Evolutionary conservation across 2,329 filamentous ascomycete species (phyloP), one percentile per base, ranked within the genome.

Genomic region (Sclerotinia spermophila): DNA sequence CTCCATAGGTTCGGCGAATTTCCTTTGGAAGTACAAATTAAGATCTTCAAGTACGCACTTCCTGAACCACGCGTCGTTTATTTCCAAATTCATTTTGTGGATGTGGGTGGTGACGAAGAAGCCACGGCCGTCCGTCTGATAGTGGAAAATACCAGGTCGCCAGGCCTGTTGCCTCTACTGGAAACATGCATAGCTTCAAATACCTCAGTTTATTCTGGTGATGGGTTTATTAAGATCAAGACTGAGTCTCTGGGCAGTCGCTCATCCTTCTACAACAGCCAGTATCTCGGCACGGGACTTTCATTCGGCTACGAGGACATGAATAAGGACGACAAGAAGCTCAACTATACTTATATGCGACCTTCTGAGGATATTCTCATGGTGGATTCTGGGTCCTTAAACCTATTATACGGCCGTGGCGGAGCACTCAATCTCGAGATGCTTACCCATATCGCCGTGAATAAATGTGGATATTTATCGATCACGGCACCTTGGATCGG

Each of bases 101-200:
- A 3, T n/a, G 11, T 13, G n/a, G n/a, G n/a, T n/a, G n/a, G 0
- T 27, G 21, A n/a, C 0, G 45, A 48, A n/a, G 45, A 11, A n/a
- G 13, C 13, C 24, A 13, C 5, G 1, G n/a, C 11, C 11, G 2
- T 27, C 2, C n/a, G 17, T 27, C 1, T 3, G 2, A 27, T 24
- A 0, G 24, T 27, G n/a, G 1, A 3, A 15, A 51, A 27, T 17
- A 17, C 2, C 48, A 17, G 5, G 48, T 2, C 48, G 17, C 11
- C n/a, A 17, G 5, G n/a, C n/a, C 48, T 51, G 13, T 27, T 51
- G 27, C 2, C 48, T 51, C 8, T 51, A 7, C 48, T 51, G n/a
- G 48, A 51, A 51, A 51, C n/a, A 51, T 51, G 48, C 48, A 27
- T 6, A 51, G 27, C n/a, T 7, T 30, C 48, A 8, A 53, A 53